Percentiles rank a stretch among this genome's conserved stretches.
phyloP scores from a whole-genome alignment of 345 rosid species.

The Syzygium aromaticum region DNA sequence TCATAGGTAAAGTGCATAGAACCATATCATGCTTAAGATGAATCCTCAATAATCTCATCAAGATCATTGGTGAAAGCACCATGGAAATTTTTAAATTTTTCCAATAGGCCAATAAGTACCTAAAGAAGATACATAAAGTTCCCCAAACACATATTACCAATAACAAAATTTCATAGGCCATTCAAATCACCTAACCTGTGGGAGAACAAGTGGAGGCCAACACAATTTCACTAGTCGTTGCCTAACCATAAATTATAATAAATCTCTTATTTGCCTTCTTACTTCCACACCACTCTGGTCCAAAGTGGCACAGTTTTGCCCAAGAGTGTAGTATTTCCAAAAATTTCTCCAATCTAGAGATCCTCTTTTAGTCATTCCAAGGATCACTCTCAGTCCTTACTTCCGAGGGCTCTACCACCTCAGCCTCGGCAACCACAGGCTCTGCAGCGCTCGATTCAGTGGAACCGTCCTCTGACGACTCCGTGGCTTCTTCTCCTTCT shows the following conservation, averaged over 20 bases:
- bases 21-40: background rate
- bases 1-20: background rate
- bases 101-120: background rate
- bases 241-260: background rate
- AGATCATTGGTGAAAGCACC: background rate
- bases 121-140: background rate
- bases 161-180: background rate
- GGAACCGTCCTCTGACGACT: constrained; percentile 12
- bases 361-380: constrained; percentile 43
- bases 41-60: background rate
- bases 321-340: background rate
- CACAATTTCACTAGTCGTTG: background rate
- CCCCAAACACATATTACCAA: background rate
- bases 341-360: background rate
- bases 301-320: background rate
- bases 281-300: background rate
- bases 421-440: constrained; percentile 24
- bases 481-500: constrained; percentile 8
- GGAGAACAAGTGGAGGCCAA: background rate
- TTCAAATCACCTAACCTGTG: background rate
- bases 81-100: background rate
- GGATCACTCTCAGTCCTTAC: constrained; percentile 84
- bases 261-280: background rate
- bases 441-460: constrained; percentile 14
- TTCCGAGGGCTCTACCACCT: constrained; percentile 91